These are phyloP conservation scores for Vaccinium macrocarpon DNA, from an alignment of 148 eudicot species.

Conservation along the genomic window DNA sequence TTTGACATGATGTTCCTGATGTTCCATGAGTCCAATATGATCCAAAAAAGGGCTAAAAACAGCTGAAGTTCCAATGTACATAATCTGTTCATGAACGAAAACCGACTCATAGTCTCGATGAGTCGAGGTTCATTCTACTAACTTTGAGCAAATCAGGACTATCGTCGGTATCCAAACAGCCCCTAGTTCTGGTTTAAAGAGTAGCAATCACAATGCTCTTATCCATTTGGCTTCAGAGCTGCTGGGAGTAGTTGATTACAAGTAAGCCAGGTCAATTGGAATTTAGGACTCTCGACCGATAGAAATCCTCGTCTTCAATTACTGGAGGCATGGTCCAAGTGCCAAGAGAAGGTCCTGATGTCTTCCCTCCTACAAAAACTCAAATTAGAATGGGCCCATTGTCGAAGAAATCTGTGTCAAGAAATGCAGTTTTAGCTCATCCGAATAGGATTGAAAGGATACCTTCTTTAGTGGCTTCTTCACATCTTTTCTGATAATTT, in stretches of 20 bases:
- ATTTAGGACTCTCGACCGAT: constrained; percentile 40
- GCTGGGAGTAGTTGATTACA: background rate
- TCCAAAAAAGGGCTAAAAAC: background rate
- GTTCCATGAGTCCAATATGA: background rate
- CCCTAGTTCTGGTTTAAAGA: background rate
- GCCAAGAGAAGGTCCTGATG: constrained; percentile 70
- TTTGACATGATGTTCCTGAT: background rate
- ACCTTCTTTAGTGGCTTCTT: constrained; percentile 99
- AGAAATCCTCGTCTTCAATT: constrained; percentile 67
- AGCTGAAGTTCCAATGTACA: background rate
- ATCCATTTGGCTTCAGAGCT: background rate
- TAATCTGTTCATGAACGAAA: background rate
- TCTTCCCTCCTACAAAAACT: constrained; percentile 61
- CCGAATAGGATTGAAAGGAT: background rate
- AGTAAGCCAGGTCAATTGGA: constrained; percentile 5
- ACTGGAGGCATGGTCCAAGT: constrained; percentile 86
- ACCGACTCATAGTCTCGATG: background rate
- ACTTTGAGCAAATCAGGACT: background rate
- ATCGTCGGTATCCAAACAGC: background rate
- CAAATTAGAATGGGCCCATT: background rate
- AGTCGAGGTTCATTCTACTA: background rate
- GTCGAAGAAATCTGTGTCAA: background rate
- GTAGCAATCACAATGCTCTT: background rate
- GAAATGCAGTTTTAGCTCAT: background rate
- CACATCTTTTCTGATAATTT: constrained; percentile 73